phyloP scores from a whole-genome alignment of 331 rosid genomes.

The Malus hybrid region DNA sequence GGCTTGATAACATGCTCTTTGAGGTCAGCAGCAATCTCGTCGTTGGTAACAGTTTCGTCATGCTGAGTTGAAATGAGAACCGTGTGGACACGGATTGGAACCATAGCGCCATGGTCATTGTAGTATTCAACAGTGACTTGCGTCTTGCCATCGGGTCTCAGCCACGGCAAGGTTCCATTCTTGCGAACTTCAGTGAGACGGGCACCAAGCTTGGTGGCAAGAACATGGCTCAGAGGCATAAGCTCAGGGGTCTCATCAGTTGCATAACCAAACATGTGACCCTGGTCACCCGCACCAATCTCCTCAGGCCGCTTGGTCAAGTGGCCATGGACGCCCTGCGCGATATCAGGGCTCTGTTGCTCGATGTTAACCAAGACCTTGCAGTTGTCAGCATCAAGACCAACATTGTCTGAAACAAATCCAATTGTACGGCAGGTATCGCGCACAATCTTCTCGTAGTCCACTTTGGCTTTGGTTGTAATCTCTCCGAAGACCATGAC shows the following conservation, averaged over 20 bases:
- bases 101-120: slow-evolving; percentile 40
- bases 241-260: slow-evolving; percentile 46
- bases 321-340: slow-evolving; percentile 33
- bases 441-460: slow-evolving; percentile 44
- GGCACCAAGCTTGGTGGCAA: slow-evolving; percentile 41
- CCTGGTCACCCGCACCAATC: slow-evolving; percentile 48
- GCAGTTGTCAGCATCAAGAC: slow-evolving; percentile 48
- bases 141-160: slow-evolving; percentile 51
- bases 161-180: slow-evolving; percentile 36
- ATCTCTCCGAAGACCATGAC: slow-evolving; percentile 46
- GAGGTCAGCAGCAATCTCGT: slow-evolving; percentile 41
- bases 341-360: slow-evolving; percentile 39
- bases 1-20: slow-evolving; percentile 35
- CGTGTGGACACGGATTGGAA: slow-evolving; percentile 43
- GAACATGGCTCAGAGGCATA: slow-evolving; percentile 52
- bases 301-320: slow-evolving; percentile 39
- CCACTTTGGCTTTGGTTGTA: slow-evolving; percentile 31
- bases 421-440: slow-evolving; percentile 40
- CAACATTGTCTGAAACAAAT: slow-evolving; percentile 33
- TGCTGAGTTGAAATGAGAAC: slow-evolving; percentile 43
- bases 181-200: slow-evolving; percentile 39
- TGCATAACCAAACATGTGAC: slow-evolving; percentile 46
- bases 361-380: slow-evolving; percentile 40
- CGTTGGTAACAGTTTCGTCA: slow-evolving; percentile 45
- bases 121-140: slow-evolving; percentile 43